Evolutionary conservation across 1,284 basidiomycete species (phyloP).

Genomic region (Exobasidium cylindrosporum): DNA sequence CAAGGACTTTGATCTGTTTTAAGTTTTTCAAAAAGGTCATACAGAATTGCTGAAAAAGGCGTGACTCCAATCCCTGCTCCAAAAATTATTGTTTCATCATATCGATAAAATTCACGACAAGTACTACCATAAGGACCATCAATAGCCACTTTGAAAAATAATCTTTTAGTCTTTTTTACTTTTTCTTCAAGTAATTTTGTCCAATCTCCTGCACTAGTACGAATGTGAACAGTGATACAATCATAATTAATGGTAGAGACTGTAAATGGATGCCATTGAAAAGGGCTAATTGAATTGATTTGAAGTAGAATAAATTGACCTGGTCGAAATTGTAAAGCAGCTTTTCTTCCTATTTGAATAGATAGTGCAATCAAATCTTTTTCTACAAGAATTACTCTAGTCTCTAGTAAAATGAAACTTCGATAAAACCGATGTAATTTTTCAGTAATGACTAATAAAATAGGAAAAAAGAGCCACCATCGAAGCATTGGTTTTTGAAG

Average conservation of each 20-base stretch:
- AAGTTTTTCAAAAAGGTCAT: not conserved
- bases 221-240: not conserved
- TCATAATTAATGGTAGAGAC: constrained; percentile 8
- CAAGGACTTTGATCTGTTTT: not conserved
- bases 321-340: not conserved
- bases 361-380: not conserved
- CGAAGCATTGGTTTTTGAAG: not conserved
- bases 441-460: not conserved
- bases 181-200: not conserved
- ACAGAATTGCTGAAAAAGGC: not conserved
- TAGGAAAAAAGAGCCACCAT: not conserved
- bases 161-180: not conserved
- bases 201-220: not conserved
- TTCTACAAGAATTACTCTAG: not conserved
- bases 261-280: constrained; percentile 21
- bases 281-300: constrained; percentile 4
- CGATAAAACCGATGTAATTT: not conserved
- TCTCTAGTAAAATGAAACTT: not conserved
- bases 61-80: not conserved
- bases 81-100: not conserved
- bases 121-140: not conserved
- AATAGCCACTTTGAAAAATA: not conserved
- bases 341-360: not conserved
- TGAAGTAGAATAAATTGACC: constrained; percentile 17
- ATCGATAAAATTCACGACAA: not conserved